Base-by-base conservation (phyloP, 2,329 filamentous ascomycete genomes). In the Tympanopsis confertula region DNA sequence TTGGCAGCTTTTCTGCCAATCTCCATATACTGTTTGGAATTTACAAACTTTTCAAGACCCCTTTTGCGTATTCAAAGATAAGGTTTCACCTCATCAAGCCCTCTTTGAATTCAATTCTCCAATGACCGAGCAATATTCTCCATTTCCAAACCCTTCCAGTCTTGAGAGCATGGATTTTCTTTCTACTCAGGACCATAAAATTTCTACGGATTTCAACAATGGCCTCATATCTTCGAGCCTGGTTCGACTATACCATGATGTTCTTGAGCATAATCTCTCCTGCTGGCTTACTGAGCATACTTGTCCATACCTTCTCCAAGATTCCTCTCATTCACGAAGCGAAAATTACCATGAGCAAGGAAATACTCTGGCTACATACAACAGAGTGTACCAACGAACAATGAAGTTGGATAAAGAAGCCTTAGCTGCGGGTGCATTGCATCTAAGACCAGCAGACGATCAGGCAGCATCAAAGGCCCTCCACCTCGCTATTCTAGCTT, bases 231-330 rank as follows among this genome's bases (percentile, higher is more conserved):
- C 60, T 1, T 55, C 63, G 29, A 59, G 52, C 13, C 51, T 71
- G 14, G 50, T 71, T 37, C 58, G 58, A 33, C 63, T 72, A 22
- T 73, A 72, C 46, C 68, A 71, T 44, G 67, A 72, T 42, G 69
- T 66, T 20, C 56, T 71, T 43, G 68, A 72, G 43, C 64, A 69
- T 44, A 66, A 63, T 12, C 50, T 72, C 5, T 65, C 66, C 2
- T 72, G 69, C 46, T 73, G 69, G 69, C 45, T 71, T 14, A 69
- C 66, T 0, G 68, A 71, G 42, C 57, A 61, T 35, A 71, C 66
- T 3, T 73, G 69, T 38, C 69, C 69, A 1, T 71, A 71, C 44
- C 55, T 55, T 43, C 46, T 56, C 35, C 42, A 26, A 3, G 32
- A 39, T 3, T 42, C 41, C 17, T 13, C 2, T 24, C 35, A 18